phyloP scores from a whole-genome alignment of 768 basidiomycete species.

The Boletus pseudo-olivaceus region DNA sequence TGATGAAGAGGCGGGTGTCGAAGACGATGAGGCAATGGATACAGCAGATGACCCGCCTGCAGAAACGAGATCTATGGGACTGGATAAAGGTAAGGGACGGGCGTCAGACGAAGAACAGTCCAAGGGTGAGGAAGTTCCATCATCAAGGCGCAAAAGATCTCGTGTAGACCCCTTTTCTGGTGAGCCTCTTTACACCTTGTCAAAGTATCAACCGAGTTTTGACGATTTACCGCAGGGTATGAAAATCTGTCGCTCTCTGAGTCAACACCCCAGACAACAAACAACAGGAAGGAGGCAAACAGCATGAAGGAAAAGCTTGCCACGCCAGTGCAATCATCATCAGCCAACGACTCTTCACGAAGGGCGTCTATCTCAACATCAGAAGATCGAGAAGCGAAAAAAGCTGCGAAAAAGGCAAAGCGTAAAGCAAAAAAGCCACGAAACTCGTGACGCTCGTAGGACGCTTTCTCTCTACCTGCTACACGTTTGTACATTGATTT shows the following conservation, averaged over 20 bases:
- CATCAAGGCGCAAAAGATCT: constrained; percentile 47
- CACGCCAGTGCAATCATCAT: background rate
- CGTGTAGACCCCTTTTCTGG: constrained; percentile 67
- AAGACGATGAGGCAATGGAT: constrained; percentile 10
- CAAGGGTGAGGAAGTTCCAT: constrained; percentile 9
- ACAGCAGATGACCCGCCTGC: background rate
- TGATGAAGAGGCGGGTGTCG: constrained; percentile 21
- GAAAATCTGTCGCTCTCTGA: constrained; percentile 17
- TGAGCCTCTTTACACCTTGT: constrained; percentile 18
- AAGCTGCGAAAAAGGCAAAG: constrained; percentile 33
- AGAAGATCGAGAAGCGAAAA: constrained; percentile 24
- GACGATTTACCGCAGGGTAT: constrained; percentile 27
- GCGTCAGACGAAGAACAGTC: constrained; percentile 27
- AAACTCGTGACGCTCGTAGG: constrained; percentile 12
- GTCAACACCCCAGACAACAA: background rate
- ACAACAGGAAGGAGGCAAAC: constrained; percentile 11
- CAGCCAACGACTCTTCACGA: constrained; percentile 11
- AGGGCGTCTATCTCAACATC: constrained; percentile 20
- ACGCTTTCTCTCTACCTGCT: background rate
- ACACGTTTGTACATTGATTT: constrained; percentile 16
- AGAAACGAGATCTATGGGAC: background rate
- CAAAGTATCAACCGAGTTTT: background rate
- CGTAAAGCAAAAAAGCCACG: constrained; percentile 30
- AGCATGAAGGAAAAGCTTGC: constrained; percentile 10
- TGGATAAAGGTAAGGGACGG: constrained; percentile 38